Conservation (phyloP, 768 basidiomycete species). For the Vararia minispora region DNA sequence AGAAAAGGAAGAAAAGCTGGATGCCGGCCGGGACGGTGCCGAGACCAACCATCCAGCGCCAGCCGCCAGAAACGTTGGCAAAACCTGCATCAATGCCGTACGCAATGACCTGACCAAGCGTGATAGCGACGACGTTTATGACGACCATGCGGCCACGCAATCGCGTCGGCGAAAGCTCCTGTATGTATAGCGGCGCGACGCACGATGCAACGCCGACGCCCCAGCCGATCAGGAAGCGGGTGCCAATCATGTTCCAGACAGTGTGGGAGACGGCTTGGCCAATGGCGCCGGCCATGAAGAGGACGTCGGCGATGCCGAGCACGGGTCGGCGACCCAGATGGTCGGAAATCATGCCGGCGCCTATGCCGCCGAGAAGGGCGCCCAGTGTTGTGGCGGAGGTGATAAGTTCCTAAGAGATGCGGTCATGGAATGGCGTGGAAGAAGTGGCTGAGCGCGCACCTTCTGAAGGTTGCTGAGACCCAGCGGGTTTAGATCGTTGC, state of each 20-base stretch:
- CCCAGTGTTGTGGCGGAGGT: conserved; percentile 72
- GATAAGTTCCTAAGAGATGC: conserved; percentile 51
- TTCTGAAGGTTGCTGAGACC: conserved; percentile 52
- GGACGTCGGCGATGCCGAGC: conserved; percentile 53
- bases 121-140: conserved; percentile 75
- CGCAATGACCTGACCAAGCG: conserved; percentile 68
- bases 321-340: conserved; percentile 58
- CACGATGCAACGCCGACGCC: conserved; percentile 71
- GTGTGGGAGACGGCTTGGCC: conserved; percentile 59
- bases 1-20: conserved; percentile 47
- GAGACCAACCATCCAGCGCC: conserved; percentile 80
- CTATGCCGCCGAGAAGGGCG: conserved; percentile 64
- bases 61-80: conserved; percentile 45
- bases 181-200: conserved; percentile 74
- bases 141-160: conserved; percentile 72
- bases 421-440: background rate
- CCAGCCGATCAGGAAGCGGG: conserved; percentile 64
- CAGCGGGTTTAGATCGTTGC: conserved; percentile 48
- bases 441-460: conserved; percentile 22
- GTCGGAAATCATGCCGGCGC: conserved; percentile 59
- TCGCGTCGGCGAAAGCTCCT: conserved; percentile 69
- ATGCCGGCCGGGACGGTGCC: conserved; percentile 58
- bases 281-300: conserved; percentile 68
- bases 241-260: conserved; percentile 65
- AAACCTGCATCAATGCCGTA: conserved; percentile 67